These are phyloP conservation scores for Dispira simplex DNA, from an alignment of 192 early-diverging fungal genomes.

Conservation along the genomic window DNA sequence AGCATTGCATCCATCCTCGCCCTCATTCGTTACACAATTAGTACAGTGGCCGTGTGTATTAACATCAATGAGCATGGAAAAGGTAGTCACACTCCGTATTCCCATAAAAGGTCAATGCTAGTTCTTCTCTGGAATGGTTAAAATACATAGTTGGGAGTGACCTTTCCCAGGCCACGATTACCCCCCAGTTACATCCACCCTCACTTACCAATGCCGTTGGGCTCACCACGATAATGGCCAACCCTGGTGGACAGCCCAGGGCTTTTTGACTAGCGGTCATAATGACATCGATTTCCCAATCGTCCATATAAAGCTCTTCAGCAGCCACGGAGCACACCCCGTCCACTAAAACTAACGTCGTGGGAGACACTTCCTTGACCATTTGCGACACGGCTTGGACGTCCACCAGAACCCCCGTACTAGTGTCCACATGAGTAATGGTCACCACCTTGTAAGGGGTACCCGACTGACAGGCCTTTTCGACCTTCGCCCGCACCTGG, in stretches of 20 bases:
- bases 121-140: too few relatives aligned
- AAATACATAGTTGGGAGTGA: too few relatives aligned
- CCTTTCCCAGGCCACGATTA: too few relatives aligned
- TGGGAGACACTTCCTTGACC: conserved; percentile 59
- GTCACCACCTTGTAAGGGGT: conserved; percentile 66
- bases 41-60: too few relatives aligned
- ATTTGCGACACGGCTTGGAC: conserved; percentile 57
- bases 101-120: too few relatives aligned
- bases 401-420: conserved; percentile 80
- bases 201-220: conserved; percentile 41
- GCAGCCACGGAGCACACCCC: conserved; percentile 92
- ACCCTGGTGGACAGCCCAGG: conserved; percentile 83
- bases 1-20: too few relatives aligned
- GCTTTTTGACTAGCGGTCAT: conserved; percentile 94
- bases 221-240: conserved; percentile 76
- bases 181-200: too few relatives aligned
- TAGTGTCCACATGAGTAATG: conserved; percentile 93
- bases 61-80: too few relatives aligned
- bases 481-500: conserved; percentile 47
- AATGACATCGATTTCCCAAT: conserved; percentile 83
- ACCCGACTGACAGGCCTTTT: conserved; percentile 14
- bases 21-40: too few relatives aligned
- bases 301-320: conserved; percentile 84
- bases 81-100: too few relatives aligned
- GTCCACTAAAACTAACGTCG: conserved; percentile 83